Evolutionary conservation across 331 rosid species (phyloP), one percentile per base, ranked within the genome.

Genomic region (Telfairia occidentalis): DNA sequence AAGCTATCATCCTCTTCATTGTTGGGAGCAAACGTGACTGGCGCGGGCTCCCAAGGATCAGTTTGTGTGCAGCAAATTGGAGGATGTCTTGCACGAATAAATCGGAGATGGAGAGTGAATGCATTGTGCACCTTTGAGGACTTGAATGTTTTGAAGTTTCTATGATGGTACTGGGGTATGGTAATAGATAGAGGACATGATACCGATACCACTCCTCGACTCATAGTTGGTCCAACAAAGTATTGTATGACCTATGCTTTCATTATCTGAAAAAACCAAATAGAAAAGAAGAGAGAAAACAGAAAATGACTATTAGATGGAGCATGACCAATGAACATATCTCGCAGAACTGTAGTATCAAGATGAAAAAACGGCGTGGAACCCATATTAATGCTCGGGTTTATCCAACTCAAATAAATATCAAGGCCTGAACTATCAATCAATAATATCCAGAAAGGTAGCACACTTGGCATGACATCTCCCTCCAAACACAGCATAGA

Each of bases 21-120:
- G 0, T 80, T 52, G 40, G 92, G 81, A 75, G 86, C 79, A 57
- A 81, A 87, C 50, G 89, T 23, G 76, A 87, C 81, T 2, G 96
- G 86, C 3, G 96, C 78, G 75, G 92, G 81, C 74, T 87, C 96
- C 96, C 90, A 87, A 43, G 88, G 90, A 70, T 89, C 84, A 78
- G 83, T 60, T 80, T 87, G 81, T 63, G 96, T 59, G 83, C 90
- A 86, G 87, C 84, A 75, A 82, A 87, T 24, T 53, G 80, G 61
- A 64, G 90, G 75, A 32, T 38, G 53, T 29, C 80, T 87, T 38
- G 72, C 49, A 77, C 19, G 83, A 77, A 67, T 43, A 66, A 58
- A 28, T 19, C 5, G 67, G 13, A 12, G 10, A 42, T 83, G 85
- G 32, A 82, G 76, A 34, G 70, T 23, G 26, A 57, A 72, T 45